These are phyloP conservation scores for Sapria himalayana DNA, from an alignment of 345 rosid species.

Conservation along the genomic window DNA sequence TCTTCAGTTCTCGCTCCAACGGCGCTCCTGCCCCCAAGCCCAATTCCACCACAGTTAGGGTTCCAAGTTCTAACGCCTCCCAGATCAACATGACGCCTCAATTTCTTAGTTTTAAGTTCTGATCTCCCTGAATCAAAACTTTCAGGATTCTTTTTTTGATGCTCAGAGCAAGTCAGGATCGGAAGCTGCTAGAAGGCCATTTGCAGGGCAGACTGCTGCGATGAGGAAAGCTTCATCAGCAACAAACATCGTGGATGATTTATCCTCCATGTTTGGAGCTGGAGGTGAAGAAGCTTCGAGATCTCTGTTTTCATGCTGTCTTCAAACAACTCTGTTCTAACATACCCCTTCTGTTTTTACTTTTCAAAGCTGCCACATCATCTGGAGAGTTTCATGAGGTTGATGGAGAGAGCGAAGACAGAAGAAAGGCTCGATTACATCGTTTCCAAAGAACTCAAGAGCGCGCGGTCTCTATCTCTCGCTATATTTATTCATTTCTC, in stretches of 20 bases:
- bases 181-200: slow-evolving; percentile 30
- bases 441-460: slow-evolving; percentile 96
- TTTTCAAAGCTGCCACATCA: slow-evolving; percentile 27
- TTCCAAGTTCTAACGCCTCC: slow-evolving; percentile 33
- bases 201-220: slow-evolving; percentile 35
- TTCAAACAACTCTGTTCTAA: slow-evolving; percentile 3
- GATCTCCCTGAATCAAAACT: slow-evolving; percentile 8
- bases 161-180: slow-evolving; percentile 51
- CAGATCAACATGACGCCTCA: slow-evolving; percentile 23
- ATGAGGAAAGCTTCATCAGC: slow-evolving; percentile 67
- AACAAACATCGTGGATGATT: slow-evolving; percentile 58
- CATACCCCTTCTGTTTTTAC: slow-evolving; percentile 10
- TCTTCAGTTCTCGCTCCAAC: slow-evolving; percentile 52
- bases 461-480: slow-evolving; percentile 54
- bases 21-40: slow-evolving; percentile 81
- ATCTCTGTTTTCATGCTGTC: background rate
- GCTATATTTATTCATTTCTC: slow-evolving; percentile 5
- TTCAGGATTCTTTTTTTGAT: slow-evolving; percentile 65
- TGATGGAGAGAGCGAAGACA: slow-evolving; percentile 86
- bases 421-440: slow-evolving; percentile 78
- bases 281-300: background rate
- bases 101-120: slow-evolving; percentile 7
- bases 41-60: no score
- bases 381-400: slow-evolving; percentile 70
- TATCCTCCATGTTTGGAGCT: slow-evolving; percentile 87